Base-by-base conservation (phyloP, 164 flowering plant genomes). In the Sextonia rubra region DNA sequence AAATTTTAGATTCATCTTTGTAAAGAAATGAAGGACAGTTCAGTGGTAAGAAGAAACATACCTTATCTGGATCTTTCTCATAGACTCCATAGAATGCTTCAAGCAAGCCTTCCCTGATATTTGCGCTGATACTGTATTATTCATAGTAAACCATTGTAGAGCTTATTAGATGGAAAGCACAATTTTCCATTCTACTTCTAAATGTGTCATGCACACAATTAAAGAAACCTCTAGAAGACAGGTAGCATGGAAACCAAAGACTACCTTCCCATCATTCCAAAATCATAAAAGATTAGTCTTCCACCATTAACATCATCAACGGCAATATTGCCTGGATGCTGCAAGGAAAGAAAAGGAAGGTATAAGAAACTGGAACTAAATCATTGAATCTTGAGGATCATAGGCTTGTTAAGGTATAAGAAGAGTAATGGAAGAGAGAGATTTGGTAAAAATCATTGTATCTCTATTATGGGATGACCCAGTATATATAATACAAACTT, bases 261-360 rank as follows among this genome's bases (percentile, higher is more conserved):
- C 67, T n/a, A 82, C 99, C 99, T 95, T 83, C 99, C 99, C 99
- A 95, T 95, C 99, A 95, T 95, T 78, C 99, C 99, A 80, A 95
- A 95, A 72, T 93, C 99, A 83, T 95, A 95, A 73, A 95, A 95
- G 74, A 95, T 95, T 72, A 95, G 85, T 73, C 99, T 83, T 80
- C 99, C 98, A 71, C 99, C 98, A 87, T 95, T 95, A 44, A 89
- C 90, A 87, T 95, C 99, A 84, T 95, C 99, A 23, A 91, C 97
- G 71, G 98, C 99, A 82, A 95, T 95, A 82, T 95, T 95, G 78
- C 98, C 99, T 70, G 99, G 99, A 78, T 95, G 99, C 99, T 95
- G 88, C 82, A 79, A 23, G 48, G 71, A 61, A 22, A 69, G 44
- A 58, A 58, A 58, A 56, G 64, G 9, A n/a, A 5, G 44, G n/a